These are phyloP conservation scores for Kodamaea jinghongensis DNA, from an alignment of 805 yeast genomes.

Conservation along the genomic window DNA sequence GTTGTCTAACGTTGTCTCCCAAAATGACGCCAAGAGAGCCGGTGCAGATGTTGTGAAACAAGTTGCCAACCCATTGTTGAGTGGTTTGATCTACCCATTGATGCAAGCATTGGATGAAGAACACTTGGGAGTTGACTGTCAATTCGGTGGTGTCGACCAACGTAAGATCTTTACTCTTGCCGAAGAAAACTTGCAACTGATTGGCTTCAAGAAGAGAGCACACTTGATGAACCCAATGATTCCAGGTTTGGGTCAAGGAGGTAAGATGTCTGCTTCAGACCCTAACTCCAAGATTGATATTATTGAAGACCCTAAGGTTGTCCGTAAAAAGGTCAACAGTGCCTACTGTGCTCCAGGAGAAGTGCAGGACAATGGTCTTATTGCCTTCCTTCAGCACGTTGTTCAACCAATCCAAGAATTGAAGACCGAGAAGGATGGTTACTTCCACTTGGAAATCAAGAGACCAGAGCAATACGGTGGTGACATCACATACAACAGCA, in stretches of 20 bases:
- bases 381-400: constrained; percentile 82
- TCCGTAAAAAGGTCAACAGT: constrained; percentile 84
- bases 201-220: constrained; percentile 96
- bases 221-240: constrained; percentile 99
- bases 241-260: constrained; percentile 96
- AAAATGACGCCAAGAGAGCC: constrained; percentile 96
- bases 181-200: constrained; percentile 81
- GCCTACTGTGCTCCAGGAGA: constrained; percentile 96
- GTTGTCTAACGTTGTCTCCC: constrained; percentile 79
- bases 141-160: constrained; percentile 99
- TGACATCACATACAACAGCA: constrained; percentile 65
- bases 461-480: constrained; percentile 99
- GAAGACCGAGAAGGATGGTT: constrained; percentile 51
- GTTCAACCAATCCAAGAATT: constrained; percentile 83
- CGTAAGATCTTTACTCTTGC: constrained; percentile 96
- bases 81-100: constrained; percentile 93
- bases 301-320: constrained; percentile 81
- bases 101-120: constrained; percentile 99
- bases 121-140: constrained; percentile 82
- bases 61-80: constrained; percentile 87
- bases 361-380: constrained; percentile 84
- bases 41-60: constrained; percentile 99
- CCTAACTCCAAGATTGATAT: constrained; percentile 96
- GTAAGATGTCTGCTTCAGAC: constrained; percentile 98
- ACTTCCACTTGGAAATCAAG: constrained; percentile 67